These are phyloP conservation scores for Colletotrichum sp. DNA, from an alignment of 2,329 filamentous ascomycete genomes.

Conservation along the genomic window DNA sequence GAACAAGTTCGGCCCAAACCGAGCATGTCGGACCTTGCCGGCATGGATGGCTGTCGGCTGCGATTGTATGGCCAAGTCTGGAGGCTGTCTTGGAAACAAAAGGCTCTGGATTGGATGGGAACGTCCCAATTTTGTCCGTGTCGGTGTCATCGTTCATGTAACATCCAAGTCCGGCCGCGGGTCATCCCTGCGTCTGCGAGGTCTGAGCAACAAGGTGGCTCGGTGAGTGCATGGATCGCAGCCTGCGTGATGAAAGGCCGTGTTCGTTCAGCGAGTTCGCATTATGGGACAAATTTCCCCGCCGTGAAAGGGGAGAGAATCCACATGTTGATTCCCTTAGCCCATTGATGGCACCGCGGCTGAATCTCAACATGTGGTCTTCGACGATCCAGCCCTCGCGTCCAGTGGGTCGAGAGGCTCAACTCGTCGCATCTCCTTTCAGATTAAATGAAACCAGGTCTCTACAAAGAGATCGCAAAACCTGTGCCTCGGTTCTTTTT, in stretches of 20 bases:
- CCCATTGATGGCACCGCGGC: background rate
- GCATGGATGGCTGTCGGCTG: background rate
- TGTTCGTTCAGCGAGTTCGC: constrained; percentile 1
- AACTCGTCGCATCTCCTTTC: background rate
- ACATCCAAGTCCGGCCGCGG: background rate
- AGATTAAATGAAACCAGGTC: background rate
- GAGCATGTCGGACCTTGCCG: background rate
- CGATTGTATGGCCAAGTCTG: background rate
- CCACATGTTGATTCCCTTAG: background rate
- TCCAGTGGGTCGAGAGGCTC: background rate
- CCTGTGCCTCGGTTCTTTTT: background rate
- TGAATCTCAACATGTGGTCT: background rate
- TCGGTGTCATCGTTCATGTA: constrained; percentile 1
- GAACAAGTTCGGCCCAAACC: constrained; percentile 3
- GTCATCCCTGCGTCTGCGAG: background rate
- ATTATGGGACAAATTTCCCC: background rate
- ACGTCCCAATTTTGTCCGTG: background rate
- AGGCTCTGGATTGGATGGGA: background rate
- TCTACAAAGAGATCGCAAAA: background rate
- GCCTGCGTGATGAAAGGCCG: background rate
- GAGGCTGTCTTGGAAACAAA: background rate
- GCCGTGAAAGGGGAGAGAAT: background rate
- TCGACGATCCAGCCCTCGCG: background rate
- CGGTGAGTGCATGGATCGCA: background rate
- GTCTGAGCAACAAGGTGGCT: background rate